These are phyloP conservation scores for Fragaria nilgerrensis DNA, from an alignment of 306 rosid species.

Conservation along the genomic window DNA sequence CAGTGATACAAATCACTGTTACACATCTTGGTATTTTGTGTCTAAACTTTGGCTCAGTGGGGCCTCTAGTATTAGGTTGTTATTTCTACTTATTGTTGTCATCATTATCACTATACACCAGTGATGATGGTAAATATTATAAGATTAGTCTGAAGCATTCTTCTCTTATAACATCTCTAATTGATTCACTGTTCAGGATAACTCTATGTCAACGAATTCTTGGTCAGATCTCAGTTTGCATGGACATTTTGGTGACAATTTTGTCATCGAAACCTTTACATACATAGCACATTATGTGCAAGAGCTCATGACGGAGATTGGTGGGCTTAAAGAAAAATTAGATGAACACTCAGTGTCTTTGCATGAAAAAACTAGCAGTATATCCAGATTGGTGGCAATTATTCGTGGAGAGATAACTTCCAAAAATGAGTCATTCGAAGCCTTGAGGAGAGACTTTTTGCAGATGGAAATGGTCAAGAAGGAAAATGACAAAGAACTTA, in stretches of 20 bases:
- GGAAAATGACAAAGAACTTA: conserved; percentile 54
- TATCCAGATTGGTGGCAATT: conserved; percentile 41
- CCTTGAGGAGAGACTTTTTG: conserved; percentile 49
- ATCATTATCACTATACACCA: background rate
- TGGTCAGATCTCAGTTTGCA: conserved; percentile 45
- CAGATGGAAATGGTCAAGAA: conserved; percentile 30
- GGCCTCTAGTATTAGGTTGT: background rate
- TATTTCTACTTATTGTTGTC: background rate
- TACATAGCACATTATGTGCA: conserved; percentile 52
- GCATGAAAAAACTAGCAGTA: conserved; percentile 45
- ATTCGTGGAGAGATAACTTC: conserved; percentile 58
- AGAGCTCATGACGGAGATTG: conserved; percentile 47
- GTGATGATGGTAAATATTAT: background rate
- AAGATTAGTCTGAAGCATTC: background rate
- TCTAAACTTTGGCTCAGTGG: background rate
- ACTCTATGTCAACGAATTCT: conserved; percentile 35
- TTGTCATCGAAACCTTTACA: conserved; percentile 32
- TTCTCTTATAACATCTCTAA: conserved; percentile 15
- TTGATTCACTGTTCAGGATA: conserved; percentile 46
- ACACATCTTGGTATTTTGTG: background rate
- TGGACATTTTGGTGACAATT: conserved; percentile 43
- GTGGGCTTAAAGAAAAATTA: conserved; percentile 54
- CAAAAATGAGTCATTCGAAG: conserved; percentile 57
- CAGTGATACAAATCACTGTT: background rate
- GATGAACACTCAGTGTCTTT: conserved; percentile 45